Evolutionary conservation across 2,329 filamentous ascomycete species (phyloP).

Genomic region (Penicillium sp.): DNA sequence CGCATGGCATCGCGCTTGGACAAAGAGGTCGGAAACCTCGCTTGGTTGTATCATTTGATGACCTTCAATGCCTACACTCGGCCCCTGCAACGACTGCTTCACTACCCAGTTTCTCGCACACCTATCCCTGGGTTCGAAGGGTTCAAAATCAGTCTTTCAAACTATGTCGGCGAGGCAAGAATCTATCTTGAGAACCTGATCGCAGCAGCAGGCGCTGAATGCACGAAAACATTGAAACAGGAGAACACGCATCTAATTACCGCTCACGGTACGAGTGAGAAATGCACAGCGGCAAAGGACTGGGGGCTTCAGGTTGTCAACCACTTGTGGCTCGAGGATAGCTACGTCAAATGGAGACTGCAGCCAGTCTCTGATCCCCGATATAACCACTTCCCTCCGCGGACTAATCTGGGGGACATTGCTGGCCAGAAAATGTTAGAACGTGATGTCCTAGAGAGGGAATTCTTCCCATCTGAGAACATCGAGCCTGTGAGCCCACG

Average conservation of each 20-base stretch:
- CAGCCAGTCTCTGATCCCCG: constrained; percentile 69
- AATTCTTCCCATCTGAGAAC: constrained; percentile 54
- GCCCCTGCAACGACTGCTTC: constrained; percentile 75
- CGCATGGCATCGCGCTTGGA: constrained; percentile 68
- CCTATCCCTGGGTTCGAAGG: constrained; percentile 77
- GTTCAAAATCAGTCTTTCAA: constrained; percentile 82
- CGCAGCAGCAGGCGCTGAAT: constrained; percentile 76
- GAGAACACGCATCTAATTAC: constrained; percentile 96
- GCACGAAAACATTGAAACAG: constrained; percentile 90
- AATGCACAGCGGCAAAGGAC: constrained; percentile 85
- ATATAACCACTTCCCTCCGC: constrained; percentile 81
- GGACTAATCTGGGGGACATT: constrained; percentile 89
- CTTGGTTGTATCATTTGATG: constrained; percentile 92
- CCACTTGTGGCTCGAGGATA: constrained; percentile 96
- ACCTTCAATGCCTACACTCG: constrained; percentile 85
- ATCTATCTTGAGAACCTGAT: constrained; percentile 92
- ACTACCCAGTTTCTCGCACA: constrained; percentile 78
- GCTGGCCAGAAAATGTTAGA: constrained; percentile 87
- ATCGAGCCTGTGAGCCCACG: constrained; percentile 17
- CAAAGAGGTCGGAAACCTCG: constrained; percentile 85
- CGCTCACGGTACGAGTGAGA: constrained; percentile 83
- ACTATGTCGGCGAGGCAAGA: constrained; percentile 91
- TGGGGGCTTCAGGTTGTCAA: constrained; percentile 91
- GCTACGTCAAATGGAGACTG: constrained; percentile 82
- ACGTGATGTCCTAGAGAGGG: constrained; percentile 66